Evolutionary conservation across 23 red algal genomes (phyloP), one percentile per base, ranked within the genome.

Genomic region (Chondrus crispus): DNA sequence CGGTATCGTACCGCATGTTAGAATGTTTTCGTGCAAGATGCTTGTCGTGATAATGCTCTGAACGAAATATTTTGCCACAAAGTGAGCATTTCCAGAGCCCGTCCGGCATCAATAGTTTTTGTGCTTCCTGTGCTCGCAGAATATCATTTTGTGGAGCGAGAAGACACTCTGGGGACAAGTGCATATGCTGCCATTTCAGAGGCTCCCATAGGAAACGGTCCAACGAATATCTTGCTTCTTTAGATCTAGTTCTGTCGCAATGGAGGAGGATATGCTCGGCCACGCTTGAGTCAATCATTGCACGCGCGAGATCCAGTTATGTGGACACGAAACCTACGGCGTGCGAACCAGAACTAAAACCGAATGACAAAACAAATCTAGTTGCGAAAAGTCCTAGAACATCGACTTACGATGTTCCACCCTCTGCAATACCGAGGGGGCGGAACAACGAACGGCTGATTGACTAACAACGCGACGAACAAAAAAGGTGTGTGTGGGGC

Each of bases 1-100:
- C 62, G 62, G 22, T 51, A 58, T 84, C 60, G 37, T 92, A 54
- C n/a, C 79, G 54, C 3, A 84, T 46, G 7, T 76, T 45, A 19
- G 55, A 19, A 40, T 92, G 89, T 77, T 77, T 82, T 16, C 89
- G 48, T 2, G 89, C 89, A 53, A 92, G 60, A 60, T 92, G 89
- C 48, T 75, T 92, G 62, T 92, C 89, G 37, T 83, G 79, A 41
- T 50, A 92, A 46, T 92, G 79, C 66, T 92, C 89, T 18, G 75
- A 78, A 33, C 68, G 20, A 48, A 92, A 92, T 2, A 69, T 79
- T 39, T 92, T 92, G 24, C 22, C 22, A 68, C 89, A 92, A 39
- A 92, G 32, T 47, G 40, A 42, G 20, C 89, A 92, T 35, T 84
- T 52, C 89, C 89, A 92, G n/a, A 60, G 62, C 7, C 38, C 78